Percentiles rank a stretch among this genome's conserved stretches.
phyloP scores from a whole-genome alignment of 108 stramenopile genomes.

The Skeletonema grethae region DNA sequence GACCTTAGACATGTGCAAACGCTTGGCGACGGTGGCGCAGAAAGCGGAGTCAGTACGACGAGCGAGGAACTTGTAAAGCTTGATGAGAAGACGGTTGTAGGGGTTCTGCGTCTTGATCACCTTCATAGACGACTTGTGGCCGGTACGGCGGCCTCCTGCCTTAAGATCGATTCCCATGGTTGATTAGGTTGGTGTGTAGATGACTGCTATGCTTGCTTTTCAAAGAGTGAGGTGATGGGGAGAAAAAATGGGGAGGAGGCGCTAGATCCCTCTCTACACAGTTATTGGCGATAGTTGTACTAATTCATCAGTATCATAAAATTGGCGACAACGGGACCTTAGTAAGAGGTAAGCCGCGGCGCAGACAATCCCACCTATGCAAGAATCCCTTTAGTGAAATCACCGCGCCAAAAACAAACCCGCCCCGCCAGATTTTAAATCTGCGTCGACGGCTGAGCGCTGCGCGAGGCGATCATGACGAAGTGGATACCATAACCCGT shows the following conservation, averaged over 20 bases:
- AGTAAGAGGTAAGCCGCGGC: background rate
- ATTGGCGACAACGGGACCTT: background rate
- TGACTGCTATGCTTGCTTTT: conserved; percentile 1
- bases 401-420: too few species aligned
- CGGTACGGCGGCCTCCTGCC: conserved; percentile 98
- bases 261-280: background rate
- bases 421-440: too few species aligned
- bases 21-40: conserved; percentile 94
- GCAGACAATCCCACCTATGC: too few species aligned
- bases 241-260: background rate
- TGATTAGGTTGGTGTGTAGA: conserved; percentile 9
- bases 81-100: conserved; percentile 98
- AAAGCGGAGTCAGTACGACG: conserved; percentile 98
- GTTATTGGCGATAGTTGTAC: background rate
- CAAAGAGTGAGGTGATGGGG: background rate
- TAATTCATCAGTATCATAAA: background rate
- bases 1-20: conserved; percentile 97
- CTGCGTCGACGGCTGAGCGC: too few species aligned
- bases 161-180: conserved; percentile 99
- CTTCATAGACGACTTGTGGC: conserved; percentile 96
- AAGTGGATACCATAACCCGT: too few species aligned
- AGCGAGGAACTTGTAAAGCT: conserved; percentile 98
- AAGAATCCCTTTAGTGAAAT: background rate
- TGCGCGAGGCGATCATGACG: too few species aligned
- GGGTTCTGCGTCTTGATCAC: conserved; percentile 97